These are phyloP conservation scores for Pleurotus platypus DNA, from an alignment of 768 basidiomycete genomes.

Conservation along the genomic window DNA sequence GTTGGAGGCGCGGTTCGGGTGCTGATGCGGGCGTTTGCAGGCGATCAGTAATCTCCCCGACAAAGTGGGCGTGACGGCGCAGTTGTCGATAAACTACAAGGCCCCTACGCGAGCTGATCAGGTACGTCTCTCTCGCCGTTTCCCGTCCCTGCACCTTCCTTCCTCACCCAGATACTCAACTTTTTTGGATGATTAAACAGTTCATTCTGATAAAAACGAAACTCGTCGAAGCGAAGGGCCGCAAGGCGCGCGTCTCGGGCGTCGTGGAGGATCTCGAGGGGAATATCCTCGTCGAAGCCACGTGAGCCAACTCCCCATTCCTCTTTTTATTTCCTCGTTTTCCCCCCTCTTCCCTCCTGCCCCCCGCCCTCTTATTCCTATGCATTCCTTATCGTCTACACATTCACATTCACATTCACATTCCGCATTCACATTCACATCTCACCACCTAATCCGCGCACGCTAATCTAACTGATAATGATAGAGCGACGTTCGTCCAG, in stretches of 20 bases:
- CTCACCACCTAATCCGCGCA: neutral
- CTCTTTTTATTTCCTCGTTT: no score
- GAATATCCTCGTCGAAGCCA: constrained; percentile 75
- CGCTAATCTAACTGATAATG: no score
- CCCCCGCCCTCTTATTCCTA: no score
- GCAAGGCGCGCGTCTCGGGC: constrained; percentile 72
- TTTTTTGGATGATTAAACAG: constrained; percentile 29
- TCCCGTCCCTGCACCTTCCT: neutral
- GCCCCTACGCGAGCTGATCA: constrained; percentile 90
- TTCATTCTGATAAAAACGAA: constrained; percentile 80
- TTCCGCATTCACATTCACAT: neutral
- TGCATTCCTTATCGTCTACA: constrained; percentile 10
- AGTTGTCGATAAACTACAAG: constrained; percentile 74
- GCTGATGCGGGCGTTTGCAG: constrained; percentile 31
- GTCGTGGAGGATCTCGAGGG: constrained; percentile 81
- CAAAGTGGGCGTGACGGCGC: constrained; percentile 91
- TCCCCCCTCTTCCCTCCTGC: no score
- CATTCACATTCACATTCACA: no score
- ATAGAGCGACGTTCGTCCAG: constrained; percentile 76
- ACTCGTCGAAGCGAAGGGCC: constrained; percentile 65
- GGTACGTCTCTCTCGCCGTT: constrained; percentile 30
- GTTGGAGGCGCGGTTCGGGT: constrained; percentile 8
- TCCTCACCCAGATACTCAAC: neutral
- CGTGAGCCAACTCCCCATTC: constrained; percentile 37
- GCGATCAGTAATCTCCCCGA: constrained; percentile 84